Conservation (phyloP, 352 stramenopile genomes). For the Phytopythium kandeliae region DNA sequence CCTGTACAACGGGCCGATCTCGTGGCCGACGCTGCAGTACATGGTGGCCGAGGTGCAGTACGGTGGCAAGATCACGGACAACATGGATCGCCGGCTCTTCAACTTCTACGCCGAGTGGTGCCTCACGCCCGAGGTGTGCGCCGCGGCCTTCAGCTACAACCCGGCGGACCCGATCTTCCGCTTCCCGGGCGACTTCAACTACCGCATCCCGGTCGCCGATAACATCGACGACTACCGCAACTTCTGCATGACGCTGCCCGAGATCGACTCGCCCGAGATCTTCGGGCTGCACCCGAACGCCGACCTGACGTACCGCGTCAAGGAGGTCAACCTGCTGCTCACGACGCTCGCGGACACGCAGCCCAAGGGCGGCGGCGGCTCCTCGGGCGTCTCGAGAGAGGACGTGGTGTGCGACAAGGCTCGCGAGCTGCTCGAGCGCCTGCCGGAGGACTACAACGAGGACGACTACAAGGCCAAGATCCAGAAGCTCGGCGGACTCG, state of each 20-base stretch:
- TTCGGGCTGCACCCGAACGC: conserved; percentile 98
- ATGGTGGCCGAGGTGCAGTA: conserved; percentile 99
- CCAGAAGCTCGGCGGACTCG: conserved; percentile 93
- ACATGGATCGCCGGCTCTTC: conserved; percentile 96
- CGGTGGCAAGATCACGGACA: conserved; percentile 99
- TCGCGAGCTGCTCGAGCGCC: conserved; percentile 89
- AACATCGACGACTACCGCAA: conserved; percentile 94
- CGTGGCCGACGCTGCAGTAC: conserved; percentile 98
- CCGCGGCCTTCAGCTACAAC: conserved; percentile 93
- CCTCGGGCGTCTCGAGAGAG: conserved; percentile 89
- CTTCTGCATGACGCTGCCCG: conserved; percentile 93
- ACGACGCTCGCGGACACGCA: conserved; percentile 95
- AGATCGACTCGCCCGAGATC: conserved; percentile 98
- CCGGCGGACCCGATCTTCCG: conserved; percentile 92
- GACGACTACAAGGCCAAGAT: conserved; percentile 98
- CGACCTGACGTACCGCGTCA: conserved; percentile 97
- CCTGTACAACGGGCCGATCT: conserved; percentile 97
- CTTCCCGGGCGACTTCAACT: conserved; percentile 97
- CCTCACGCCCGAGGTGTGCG: conserved; percentile 83
- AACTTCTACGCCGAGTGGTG: conserved; percentile 98
- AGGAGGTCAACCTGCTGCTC: conserved; percentile 94
- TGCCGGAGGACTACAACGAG: conserved; percentile 96
- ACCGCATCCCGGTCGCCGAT: conserved; percentile 90
- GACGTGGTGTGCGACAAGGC: conserved; percentile 96
- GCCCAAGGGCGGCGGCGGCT: conserved; percentile 91